Evolutionary conservation across 352 stramenopile genomes (phyloP), one percentile per base, ranked within the genome.

Genomic region (Pythium pyrilobum): DNA sequence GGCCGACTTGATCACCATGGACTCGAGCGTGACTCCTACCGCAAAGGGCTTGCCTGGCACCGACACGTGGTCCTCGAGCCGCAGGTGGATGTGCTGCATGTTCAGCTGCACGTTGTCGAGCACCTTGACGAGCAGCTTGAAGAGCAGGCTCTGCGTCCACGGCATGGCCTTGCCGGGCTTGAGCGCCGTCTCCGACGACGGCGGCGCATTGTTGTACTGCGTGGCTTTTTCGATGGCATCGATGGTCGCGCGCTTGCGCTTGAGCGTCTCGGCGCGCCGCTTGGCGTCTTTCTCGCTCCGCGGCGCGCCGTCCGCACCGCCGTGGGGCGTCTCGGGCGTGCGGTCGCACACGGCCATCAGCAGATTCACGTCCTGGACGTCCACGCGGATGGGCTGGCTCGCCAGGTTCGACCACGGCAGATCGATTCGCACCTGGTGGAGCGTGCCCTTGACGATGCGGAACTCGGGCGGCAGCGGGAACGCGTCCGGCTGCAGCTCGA

Each of bases 71-170:
- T 93, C 82, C 34, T 93, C 82, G 38, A 93, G 56, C 0, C 82
- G 64, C 36, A 91, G 20, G 53, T 93, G 82, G 23, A 91, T 66
- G 52, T 87, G 76, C 59, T 89, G 80, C 24, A 93, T 68, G 16
- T 88, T 74, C 2, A 93, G 59, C 45, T 93, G 82, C 37, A 93
- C 71, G n/a, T 93, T 93, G 63, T 93, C 82, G 36, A 93, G 71
- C 45, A 81, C 66, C 44, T 93, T 93, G 28, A 86, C 72, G 16
- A 90, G 56, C 47, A 93, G 63, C 46, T 90, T 89, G 56, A 87
- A 85, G 2, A 88, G 55, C 43, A 93, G 80, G 36, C 76, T 87
- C 67, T 90, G 73, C 42, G 77, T 89, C 73, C 75, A 92, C 38
- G 39, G 45, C 45, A 42, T 52, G 21, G 45, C 28, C 36, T 54